Percentiles rank a stretch among this genome's conserved stretches.
phyloP scores from a whole-genome alignment of 306 rosid species.

The Fragaria ananassa region DNA sequence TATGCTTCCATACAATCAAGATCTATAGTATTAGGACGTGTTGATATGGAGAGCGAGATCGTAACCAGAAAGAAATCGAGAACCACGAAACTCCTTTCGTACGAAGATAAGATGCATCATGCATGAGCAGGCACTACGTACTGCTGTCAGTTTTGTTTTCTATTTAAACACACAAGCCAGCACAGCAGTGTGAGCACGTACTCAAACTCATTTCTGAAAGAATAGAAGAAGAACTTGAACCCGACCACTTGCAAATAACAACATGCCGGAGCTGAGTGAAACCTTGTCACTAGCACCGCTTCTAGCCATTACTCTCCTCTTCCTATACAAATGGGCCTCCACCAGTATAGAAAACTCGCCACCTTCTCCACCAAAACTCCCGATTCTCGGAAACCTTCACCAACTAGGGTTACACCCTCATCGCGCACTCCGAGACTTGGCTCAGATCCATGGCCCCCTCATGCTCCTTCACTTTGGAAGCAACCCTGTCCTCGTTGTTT shows the following conservation, averaged over 20 bases:
- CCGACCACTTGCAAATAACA: neutral
- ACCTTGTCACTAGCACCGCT: neutral
- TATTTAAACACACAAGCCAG: too few relatives aligned
- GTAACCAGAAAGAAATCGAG: too few relatives aligned
- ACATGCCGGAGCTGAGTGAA: neutral
- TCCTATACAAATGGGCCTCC: conserved; percentile 27
- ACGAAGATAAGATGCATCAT: too few relatives aligned
- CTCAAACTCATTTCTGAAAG: too few relatives aligned
- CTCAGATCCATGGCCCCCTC: conserved; percentile 40
- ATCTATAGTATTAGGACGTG: too few relatives aligned
- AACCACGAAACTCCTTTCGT: too few relatives aligned
- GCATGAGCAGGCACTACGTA: too few relatives aligned
- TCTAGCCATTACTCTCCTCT: neutral
- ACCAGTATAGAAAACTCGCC: conserved; percentile 16
- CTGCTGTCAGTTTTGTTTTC: too few relatives aligned
- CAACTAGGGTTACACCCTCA: conserved; percentile 42
- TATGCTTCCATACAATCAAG: too few relatives aligned
- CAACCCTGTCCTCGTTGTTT: conserved; percentile 30
- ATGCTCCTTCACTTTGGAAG: conserved; percentile 45
- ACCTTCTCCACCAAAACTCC: conserved; percentile 53
- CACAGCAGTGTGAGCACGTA: too few relatives aligned
- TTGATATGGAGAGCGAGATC: too few relatives aligned
- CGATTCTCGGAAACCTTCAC: conserved; percentile 48
- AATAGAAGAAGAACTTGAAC: too few relatives aligned
- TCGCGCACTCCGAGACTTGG: conserved; percentile 30